Percentiles rank a stretch among this genome's conserved stretches.
phyloP scores from a whole-genome alignment of 2,329 filamentous ascomycete species.

The Phialocephala sp. region DNA sequence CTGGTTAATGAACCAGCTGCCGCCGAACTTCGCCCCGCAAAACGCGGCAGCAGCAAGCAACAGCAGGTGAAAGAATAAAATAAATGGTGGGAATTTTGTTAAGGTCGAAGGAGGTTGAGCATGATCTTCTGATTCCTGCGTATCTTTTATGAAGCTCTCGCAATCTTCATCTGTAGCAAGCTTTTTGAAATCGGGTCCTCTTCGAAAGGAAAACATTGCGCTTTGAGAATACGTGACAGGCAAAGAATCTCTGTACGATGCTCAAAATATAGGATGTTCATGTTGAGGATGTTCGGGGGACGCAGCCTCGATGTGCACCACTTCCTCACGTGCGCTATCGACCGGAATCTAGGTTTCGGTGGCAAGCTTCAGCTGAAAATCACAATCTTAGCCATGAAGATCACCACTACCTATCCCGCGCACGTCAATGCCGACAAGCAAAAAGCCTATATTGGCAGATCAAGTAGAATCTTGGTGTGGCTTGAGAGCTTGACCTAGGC shows the following conservation, averaged over 20 bases:
- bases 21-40: conserved; percentile 8
- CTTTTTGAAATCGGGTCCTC: not conserved
- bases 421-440: not conserved
- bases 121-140: not conserved
- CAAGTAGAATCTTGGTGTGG: not conserved
- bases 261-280: not conserved
- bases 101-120: not conserved
- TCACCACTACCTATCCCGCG: not conserved
- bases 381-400: not conserved
- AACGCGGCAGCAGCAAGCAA: not conserved
- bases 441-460: not conserved
- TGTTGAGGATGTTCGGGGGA: not conserved
- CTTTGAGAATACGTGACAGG: not conserved
- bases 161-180: conserved; percentile 17
- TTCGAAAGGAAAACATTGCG: conserved; percentile 11
- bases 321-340: not conserved
- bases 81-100: not conserved
- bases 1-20: conserved; percentile 6
- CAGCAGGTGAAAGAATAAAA: not conserved
- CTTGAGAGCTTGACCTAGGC: not conserved
- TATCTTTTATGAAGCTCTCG: conserved; percentile 14
- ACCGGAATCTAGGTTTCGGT: not conserved
- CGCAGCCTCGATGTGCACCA: not conserved
- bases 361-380: conserved; percentile 1
- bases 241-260: not conserved